Conservation (phyloP, 2,329 filamentous ascomycete species). For the Alternaria incomplexa region DNA sequence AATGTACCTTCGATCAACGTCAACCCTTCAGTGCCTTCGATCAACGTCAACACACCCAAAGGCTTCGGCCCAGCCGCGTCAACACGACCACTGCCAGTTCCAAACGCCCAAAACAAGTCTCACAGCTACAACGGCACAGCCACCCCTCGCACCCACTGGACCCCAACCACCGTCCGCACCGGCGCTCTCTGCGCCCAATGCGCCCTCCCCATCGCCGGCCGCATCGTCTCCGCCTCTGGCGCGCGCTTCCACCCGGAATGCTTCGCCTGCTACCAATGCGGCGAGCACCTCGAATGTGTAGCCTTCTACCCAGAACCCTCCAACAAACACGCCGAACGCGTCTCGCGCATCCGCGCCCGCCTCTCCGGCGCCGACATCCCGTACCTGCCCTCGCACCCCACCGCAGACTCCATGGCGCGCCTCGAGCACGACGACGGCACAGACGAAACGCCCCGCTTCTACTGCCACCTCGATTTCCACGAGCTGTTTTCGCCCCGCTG, state of each 20-base stretch:
- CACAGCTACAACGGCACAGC: slow-evolving; percentile 40
- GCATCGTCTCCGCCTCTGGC: slow-evolving; percentile 84
- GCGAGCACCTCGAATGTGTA: slow-evolving; percentile 87
- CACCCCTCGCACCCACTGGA: slow-evolving; percentile 52
- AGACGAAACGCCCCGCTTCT: slow-evolving; percentile 78
- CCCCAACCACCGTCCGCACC: slow-evolving; percentile 55
- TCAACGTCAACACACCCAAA: slow-evolving; percentile 32
- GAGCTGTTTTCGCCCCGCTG: slow-evolving; percentile 91
- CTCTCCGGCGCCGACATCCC: slow-evolving; percentile 60
- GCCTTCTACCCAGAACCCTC: slow-evolving; percentile 95
- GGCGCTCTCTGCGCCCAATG: slow-evolving; percentile 86
- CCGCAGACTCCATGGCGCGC: slow-evolving; percentile 64
- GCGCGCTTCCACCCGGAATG: slow-evolving; percentile 91
- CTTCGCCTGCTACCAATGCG: slow-evolving; percentile 87
- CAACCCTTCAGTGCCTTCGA: slow-evolving; percentile 32
- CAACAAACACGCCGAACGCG: slow-evolving; percentile 69
- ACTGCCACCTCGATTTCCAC: slow-evolving; percentile 98
- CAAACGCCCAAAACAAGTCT: slow-evolving; percentile 52
- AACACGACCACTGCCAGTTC: slow-evolving; percentile 56
- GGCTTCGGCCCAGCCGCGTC: slow-evolving; percentile 37
- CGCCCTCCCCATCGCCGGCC: slow-evolving; percentile 81
- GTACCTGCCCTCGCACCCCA: slow-evolving; percentile 45
- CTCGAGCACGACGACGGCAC: slow-evolving; percentile 65
- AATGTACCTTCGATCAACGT: slow-evolving; percentile 34
- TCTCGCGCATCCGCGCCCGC: slow-evolving; percentile 73